Evolutionary conservation across 441 rosid species (phyloP).

Genomic region (Pelargonium myrrhifolium): DNA sequence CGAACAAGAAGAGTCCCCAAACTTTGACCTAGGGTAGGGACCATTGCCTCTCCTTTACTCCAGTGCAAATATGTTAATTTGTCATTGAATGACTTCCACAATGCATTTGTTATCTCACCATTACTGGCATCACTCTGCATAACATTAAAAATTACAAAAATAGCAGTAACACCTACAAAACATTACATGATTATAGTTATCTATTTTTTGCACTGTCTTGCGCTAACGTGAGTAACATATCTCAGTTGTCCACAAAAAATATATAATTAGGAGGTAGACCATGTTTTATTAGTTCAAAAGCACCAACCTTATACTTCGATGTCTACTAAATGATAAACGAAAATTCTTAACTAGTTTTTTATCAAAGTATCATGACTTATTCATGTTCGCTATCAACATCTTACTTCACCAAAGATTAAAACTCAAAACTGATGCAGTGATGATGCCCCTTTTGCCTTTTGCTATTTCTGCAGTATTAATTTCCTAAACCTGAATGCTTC

Average conservation of each 20-base stretch:
- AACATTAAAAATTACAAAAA: conserved; percentile 20
- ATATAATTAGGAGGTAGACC: too few relatives aligned
- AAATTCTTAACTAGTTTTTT: too few relatives aligned
- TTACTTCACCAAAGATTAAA: background rate
- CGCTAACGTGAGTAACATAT: too few relatives aligned
- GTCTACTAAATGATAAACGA: background rate
- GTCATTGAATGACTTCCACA: conserved; percentile 66
- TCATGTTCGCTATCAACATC: too few relatives aligned
- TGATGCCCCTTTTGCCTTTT: background rate
- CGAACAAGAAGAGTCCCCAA: conserved; percentile 76
- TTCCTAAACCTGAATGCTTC: background rate
- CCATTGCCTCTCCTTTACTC: conserved; percentile 62
- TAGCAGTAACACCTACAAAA: conserved; percentile 11
- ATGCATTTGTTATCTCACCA: conserved; percentile 36
- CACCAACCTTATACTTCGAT: background rate
- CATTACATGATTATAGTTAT: too few relatives aligned
- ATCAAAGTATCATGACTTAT: too few relatives aligned
- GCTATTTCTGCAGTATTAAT: background rate
- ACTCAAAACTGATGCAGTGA: background rate
- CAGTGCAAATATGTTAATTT: conserved; percentile 70
- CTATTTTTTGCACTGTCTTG: too few relatives aligned
- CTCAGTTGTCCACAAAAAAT: too few relatives aligned
- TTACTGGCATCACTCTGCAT: conserved; percentile 55
- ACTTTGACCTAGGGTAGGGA: conserved; percentile 54
- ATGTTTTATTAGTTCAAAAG: too few relatives aligned